Evolutionary conservation across 179 eudicot genomes (phyloP).

Genomic region (Gypsophila paniculata): DNA sequence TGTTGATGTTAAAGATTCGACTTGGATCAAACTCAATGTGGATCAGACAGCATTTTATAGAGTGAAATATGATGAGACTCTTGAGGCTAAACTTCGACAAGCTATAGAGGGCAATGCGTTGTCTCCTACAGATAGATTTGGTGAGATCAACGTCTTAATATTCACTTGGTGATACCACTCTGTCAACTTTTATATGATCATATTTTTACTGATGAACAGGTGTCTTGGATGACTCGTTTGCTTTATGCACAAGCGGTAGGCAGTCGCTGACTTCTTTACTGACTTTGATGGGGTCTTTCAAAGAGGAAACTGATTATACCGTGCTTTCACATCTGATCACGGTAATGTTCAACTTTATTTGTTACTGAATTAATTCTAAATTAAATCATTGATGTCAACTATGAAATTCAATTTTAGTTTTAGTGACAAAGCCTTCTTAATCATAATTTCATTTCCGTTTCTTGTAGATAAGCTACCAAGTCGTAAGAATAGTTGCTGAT

Average conservation of each 20-base stretch:
- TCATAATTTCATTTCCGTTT: slow-evolving; percentile 9
- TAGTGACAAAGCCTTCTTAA: too few relatives aligned
- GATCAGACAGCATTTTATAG: slow-evolving; percentile 86
- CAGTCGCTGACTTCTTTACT: slow-evolving; percentile 65
- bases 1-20: slow-evolving; percentile 44
- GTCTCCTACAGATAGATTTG: slow-evolving; percentile 81
- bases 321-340: slow-evolving; percentile 74
- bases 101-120: slow-evolving; percentile 69
- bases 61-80: slow-evolving; percentile 83
- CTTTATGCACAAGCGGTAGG: slow-evolving; percentile 75
- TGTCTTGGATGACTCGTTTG: slow-evolving; percentile 81
- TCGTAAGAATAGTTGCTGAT: slow-evolving; percentile 74
- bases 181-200: slow-evolving; percentile 11
- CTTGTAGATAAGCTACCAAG: slow-evolving; percentile 61
- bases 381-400: neutral
- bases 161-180: neutral
- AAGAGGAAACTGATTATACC: slow-evolving; percentile 79
- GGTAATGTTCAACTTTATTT: slow-evolving; percentile 37
- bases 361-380: neutral
- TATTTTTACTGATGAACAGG: slow-evolving; percentile 46
- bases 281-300: slow-evolving; percentile 72
- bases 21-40: slow-evolving; percentile 86
- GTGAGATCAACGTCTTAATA: slow-evolving; percentile 30
- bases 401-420: neutral
- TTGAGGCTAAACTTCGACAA: slow-evolving; percentile 60